phyloP scores from a whole-genome alignment of 2,329 filamentous ascomycete genomes.

The Pseudogymnoascus sp. region DNA sequence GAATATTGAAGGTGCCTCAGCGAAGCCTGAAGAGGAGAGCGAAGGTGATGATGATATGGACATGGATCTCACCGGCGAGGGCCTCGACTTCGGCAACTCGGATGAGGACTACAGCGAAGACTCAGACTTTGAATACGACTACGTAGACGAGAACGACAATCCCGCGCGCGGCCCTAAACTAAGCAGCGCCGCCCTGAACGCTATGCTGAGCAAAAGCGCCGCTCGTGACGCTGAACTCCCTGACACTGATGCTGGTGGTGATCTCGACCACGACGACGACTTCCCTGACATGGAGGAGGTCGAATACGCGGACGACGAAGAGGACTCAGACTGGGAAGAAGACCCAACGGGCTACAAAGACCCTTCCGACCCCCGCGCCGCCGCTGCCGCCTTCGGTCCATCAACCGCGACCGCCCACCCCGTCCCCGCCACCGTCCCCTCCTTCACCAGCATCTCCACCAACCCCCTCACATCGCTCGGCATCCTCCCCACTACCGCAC shows the following conservation, averaged over 20 bases:
- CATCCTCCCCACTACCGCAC: neutral
- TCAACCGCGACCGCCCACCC: neutral
- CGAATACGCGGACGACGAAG: neutral
- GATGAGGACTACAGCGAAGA: constrained; percentile 6
- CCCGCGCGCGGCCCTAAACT: neutral
- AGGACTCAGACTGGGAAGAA: constrained; percentile 4
- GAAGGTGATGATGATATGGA: neutral
- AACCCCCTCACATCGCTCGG: neutral
- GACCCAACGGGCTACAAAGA: neutral
- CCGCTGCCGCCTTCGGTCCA: neutral
- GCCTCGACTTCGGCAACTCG: neutral
- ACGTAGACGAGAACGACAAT: neutral
- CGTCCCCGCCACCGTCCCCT: neutral
- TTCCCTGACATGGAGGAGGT: neutral
- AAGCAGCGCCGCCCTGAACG: neutral
- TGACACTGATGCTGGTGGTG: neutral
- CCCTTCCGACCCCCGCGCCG: neutral
- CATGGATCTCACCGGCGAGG: neutral
- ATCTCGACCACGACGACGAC: neutral
- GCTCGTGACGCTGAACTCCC: neutral
- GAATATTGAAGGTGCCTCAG: neutral
- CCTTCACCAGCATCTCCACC: neutral
- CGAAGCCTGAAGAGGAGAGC: neutral
- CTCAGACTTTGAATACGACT: neutral
- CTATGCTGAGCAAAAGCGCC: neutral